These are phyloP conservation scores for Aristolochia fimbriata DNA, from an alignment of 164 flowering plant species.

Conservation along the genomic window DNA sequence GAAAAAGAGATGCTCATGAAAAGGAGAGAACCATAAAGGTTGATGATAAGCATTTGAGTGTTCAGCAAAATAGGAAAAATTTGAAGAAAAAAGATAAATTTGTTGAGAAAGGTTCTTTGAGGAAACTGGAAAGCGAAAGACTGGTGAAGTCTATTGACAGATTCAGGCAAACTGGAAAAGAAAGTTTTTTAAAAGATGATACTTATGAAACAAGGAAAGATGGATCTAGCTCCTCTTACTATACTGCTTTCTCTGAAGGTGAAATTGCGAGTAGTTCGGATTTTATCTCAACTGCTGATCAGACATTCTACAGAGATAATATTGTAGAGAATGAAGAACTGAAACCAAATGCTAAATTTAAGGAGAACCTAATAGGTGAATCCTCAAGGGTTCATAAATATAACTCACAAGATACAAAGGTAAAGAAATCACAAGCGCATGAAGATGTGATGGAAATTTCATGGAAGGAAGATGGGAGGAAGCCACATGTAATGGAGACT, in stretches of 20 bases:
- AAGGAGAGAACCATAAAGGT: not conserved
- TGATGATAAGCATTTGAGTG: not conserved
- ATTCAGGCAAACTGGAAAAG: not conserved
- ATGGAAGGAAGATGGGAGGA: not conserved
- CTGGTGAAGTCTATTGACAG: slow-evolving; percentile 14
- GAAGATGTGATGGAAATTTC: slow-evolving; percentile 9
- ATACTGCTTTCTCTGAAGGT: slow-evolving; percentile 41
- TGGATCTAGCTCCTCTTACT: slow-evolving; percentile 60
- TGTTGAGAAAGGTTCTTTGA: slow-evolving; percentile 14
- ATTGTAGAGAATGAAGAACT: not conserved
- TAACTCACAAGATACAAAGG: slow-evolving; percentile 11
- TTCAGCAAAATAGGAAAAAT: slow-evolving; percentile 5
- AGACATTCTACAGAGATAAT: not conserved
- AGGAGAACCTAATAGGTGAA: slow-evolving; percentile 22
- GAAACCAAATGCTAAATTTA: slow-evolving; percentile 17
- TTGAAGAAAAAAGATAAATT: slow-evolving; percentile 17
- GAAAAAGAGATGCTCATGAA: slow-evolving; percentile 4
- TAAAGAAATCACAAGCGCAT: slow-evolving; percentile 12
- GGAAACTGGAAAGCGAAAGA: slow-evolving; percentile 14
- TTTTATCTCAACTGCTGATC: not conserved
- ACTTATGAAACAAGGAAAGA: slow-evolving; percentile 13
- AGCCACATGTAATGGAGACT: slow-evolving; percentile 3
- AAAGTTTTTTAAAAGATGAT: slow-evolving; percentile 1
- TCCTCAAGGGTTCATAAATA: slow-evolving; percentile 12
- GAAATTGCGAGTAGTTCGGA: slow-evolving; percentile 33